Base-by-base conservation (phyloP, 257 asterid genomes). In the Perilla frutescens region DNA sequence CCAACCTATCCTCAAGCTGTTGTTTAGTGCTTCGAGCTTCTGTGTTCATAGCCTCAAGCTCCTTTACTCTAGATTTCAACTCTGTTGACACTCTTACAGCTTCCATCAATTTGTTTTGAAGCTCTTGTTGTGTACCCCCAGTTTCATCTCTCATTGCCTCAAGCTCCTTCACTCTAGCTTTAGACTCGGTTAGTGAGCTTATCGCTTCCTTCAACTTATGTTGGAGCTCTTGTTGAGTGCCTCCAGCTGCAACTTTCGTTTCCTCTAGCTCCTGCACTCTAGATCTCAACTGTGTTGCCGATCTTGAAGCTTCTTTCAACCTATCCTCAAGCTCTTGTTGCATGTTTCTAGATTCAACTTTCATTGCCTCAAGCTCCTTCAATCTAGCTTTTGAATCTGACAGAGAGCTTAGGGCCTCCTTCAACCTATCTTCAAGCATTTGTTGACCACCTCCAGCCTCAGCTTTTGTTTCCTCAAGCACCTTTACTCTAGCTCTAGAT, bases 81-180 rank as follows among this genome's bases (percentile, higher is more conserved):
- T 83, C 90, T 9, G 77, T 72, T 60, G 73, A 68, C 34, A 49
- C 76, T 58, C 32, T 47, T 32, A 51, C 14, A 55, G 83, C 79
- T 68, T 84, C 97, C 74, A 64, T 81, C 78, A 87, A 60, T 76
- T 57, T 92, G 40, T 77, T 77, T 82, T 89, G 92, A 13, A 87
- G 81, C 59, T 81, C 89, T 78, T 79, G 50, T 47, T 71, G 56
- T 2, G 45, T 8, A 10, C 56, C 55, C 20, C 70, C 70, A 2
- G 45, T 36, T 20, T 31, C 10, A 4, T 41, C 2, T 7, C 37
- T 65, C 43, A 47, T 29, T 7, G 79, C 80, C 82, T 93, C 93
- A 4, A 90, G 85, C 66, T 87, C 88, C 76, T 81, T 81, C 36
- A 70, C 86, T 79, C 82, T 80, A 63, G 77, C 76, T 67, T 41